Evolutionary conservation across 495 filamentous ascomycete genomes (phyloP), one percentile per base, ranked within the genome.

Genomic region (Oidiodendron maius): DNA sequence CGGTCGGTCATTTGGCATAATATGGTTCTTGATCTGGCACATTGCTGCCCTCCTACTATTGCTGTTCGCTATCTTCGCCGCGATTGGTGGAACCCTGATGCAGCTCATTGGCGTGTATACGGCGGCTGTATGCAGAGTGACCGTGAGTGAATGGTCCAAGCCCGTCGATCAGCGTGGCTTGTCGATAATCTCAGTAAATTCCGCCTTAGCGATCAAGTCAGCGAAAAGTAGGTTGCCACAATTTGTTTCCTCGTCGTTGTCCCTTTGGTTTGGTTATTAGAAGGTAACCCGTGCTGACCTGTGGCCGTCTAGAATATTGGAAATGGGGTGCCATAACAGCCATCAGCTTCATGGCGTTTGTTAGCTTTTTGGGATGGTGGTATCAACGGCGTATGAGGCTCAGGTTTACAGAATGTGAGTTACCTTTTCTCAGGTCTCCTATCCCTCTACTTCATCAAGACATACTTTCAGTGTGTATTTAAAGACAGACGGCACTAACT

Each of bases 71-170:
- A 40, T 52, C 13, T 42, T 57, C 11, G 45, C 44, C 4, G 23
- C 54, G 17, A 52, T 57, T 22, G 54, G 54, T 2, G 54, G 54
- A n/a, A 57, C 54, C 1, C 40, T 52, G 25, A 52, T 57, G 54
- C 54, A 57, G 22, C 32, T 57, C 10, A 30, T 57, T 20, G 49
- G 54, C 6, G 54, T 57, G 4, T 57, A 52, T 38, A 12, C 9
- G 13, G 40, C 11, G 15, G 24, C 21, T 13, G 23, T 34, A 41
- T 57, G 54, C 41, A 18, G 20, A 6, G 9, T 52, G 3, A 28
- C 34, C 3, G 39, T 35, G 4, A 3, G 32, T 10, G 48, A 16
- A 11, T 57, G 54, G 54, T 44, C 44, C 15, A 48, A 43, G 32
- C 38, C 37, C n/a, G n/a, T n/a, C 9, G 28, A 48, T 39, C 8